Conservation (phyloP, 148 eudicot species). For the Limonium bicolor region DNA sequence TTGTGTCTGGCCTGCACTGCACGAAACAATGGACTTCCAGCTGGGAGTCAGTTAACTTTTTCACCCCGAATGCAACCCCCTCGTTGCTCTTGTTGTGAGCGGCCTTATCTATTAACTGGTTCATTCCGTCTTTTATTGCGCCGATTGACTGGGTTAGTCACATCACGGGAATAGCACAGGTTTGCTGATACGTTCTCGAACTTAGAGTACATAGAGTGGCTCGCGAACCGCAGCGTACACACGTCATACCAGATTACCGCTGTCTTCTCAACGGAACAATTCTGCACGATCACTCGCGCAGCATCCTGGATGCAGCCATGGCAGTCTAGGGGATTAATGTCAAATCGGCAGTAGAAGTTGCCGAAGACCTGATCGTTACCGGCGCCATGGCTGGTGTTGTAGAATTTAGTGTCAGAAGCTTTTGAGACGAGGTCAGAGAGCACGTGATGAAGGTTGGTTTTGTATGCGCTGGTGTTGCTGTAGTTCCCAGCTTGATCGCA, state of each 20-base stretch:
- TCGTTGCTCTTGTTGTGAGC: too few relatives aligned
- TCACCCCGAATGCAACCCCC: neutral
- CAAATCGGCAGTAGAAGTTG: slow-evolving; percentile 9
- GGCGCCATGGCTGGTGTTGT: too few relatives aligned
- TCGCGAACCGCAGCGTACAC: slow-evolving; percentile 2
- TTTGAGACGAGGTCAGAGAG: too few relatives aligned
- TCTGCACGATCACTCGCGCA: neutral
- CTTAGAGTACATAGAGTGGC: neutral
- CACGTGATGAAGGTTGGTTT: too few relatives aligned
- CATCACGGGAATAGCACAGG: neutral
- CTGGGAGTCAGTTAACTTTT: too few relatives aligned
- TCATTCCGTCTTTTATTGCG: too few relatives aligned
- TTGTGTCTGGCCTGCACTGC: neutral
- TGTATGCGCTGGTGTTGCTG: too few relatives aligned
- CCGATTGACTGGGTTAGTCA: too few relatives aligned
- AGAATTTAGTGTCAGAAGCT: too few relatives aligned
- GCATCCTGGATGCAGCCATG: slow-evolving; percentile 3
- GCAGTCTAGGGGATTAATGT: neutral
- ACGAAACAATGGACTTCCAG: neutral
- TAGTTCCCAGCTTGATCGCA: too few relatives aligned
- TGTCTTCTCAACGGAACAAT: neutral
- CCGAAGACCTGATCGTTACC: too few relatives aligned
- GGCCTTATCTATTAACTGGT: too few relatives aligned
- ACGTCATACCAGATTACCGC: neutral
- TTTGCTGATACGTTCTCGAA: neutral